Base-by-base conservation (phyloP, 2,329 filamentous ascomycete genomes). In the Xylaria sp. region DNA sequence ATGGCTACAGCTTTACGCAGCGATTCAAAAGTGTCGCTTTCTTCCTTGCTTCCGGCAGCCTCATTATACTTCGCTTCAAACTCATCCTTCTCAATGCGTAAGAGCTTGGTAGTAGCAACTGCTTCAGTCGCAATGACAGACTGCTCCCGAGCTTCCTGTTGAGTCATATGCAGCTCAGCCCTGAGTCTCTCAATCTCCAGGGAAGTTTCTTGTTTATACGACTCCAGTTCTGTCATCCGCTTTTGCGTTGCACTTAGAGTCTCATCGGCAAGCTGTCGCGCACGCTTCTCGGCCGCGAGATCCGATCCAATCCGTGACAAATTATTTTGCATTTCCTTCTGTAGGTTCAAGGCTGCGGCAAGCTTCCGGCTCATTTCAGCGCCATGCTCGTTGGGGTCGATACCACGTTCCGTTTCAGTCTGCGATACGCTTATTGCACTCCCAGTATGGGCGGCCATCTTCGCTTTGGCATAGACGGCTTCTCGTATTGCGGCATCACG, bases 401-500 rank as follows among this genome's bases (percentile, higher is more conserved):
- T 81, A 59, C 92, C 91, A 44, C 89, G 84, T 59, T 88, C 87
- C 15, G 79, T 85, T 54, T 89, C 89, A 2, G 88, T 79, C 76
- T 89, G 85, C 65, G 91, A 82, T 48, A 88, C 86, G 75, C 85
- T 86, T 49, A 84, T 84, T 60, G 89, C 86, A 74, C 91, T 93
- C 64, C 89, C 86, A 44, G 80, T 75, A 71, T 94, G 91, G 7
- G 94, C 94, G 36, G 94, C 94, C 60, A 97, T 84, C 78, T 93
- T 97, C 2, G 97, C 94, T 78, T 97, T 97, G 40, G 94, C 93
- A 80, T 98, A 98, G 0, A 96, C 92, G 0, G 96, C 96, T 81
- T 99, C 97, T 74, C 91, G 92, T 63, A 99, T 90, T n/a, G 96
- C 96, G 48, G 92, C 90, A 80, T 99, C 96, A 59, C 97, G 88